A percentile compares a stretch with the other conserved stretches of the same genome.
These are phyloP conservation scores for Diutina scorzettiae DNA, from an alignment of 1,139 yeast genomes.

Conservation along the genomic window DNA sequence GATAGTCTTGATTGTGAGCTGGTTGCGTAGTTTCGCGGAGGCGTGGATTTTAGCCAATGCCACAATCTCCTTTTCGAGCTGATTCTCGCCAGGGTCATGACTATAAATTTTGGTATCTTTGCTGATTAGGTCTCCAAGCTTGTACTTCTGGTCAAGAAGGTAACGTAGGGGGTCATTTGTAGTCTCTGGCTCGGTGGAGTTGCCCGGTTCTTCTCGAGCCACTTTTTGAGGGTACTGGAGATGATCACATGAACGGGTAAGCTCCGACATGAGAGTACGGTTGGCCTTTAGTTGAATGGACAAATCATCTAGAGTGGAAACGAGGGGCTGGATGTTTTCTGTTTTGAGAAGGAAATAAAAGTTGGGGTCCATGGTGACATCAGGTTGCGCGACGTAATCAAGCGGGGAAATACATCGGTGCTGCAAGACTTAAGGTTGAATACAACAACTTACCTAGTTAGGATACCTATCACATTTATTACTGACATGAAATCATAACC, in stretches of 20 bases:
- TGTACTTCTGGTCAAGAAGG: background rate
- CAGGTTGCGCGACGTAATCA: too few relatives aligned
- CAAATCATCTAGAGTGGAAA: background rate
- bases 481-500: too few relatives aligned
- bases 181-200: background rate
- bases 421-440: too few relatives aligned
- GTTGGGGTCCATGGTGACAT: slow-evolving; percentile 1
- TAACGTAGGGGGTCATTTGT: background rate
- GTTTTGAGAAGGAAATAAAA: slow-evolving; percentile 4
- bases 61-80: background rate
- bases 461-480: too few relatives aligned
- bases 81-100: background rate
- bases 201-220: background rate
- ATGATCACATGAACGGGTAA: background rate
- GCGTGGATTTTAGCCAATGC: background rate
- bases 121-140: background rate
- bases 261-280: background rate
- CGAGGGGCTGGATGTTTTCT: slow-evolving; percentile 1
- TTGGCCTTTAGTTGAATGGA: background rate
- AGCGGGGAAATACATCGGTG: too few relatives aligned
- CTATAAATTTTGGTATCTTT: background rate
- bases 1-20: background rate
- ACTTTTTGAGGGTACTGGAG: background rate
- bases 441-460: too few relatives aligned
- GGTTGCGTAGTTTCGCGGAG: background rate